A percentile compares a stretch with the other conserved stretches of the same genome.
phyloP scores from a whole-genome alignment of 495 filamentous ascomycete genomes.

The Neurospora discreta region DNA sequence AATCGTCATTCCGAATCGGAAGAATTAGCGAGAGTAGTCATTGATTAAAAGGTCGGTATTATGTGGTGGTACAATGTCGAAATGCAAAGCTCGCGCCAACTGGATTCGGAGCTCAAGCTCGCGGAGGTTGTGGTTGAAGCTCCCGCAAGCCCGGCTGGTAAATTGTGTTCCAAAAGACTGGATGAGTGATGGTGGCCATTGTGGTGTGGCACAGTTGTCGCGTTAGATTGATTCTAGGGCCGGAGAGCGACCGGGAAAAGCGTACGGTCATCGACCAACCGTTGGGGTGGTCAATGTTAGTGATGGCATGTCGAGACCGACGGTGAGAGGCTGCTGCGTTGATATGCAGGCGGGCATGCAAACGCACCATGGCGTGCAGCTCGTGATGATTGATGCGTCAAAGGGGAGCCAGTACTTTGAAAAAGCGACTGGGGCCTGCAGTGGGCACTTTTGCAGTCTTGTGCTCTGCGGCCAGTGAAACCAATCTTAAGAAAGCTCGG shows the following conservation, averaged over 20 bases:
- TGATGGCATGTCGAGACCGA: conserved; percentile 1
- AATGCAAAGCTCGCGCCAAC: not conserved
- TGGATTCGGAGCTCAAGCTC: not conserved
- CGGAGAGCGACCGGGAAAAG: not conserved
- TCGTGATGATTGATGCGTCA: conserved; percentile 1
- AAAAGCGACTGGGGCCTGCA: conserved; percentile 3
- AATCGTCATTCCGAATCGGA: conserved; percentile 8
- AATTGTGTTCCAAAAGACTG: not conserved
- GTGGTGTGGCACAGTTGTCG: not conserved
- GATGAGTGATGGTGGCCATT: not conserved
- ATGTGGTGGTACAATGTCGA: conserved; percentile 17
- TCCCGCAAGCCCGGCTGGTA: not conserved
- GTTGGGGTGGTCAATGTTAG: not conserved
- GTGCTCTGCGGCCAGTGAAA: conserved; percentile 7
- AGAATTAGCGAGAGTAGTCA: conserved; percentile 4
- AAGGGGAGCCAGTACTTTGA: conserved; percentile 11
- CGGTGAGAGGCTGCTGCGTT: conserved; percentile 3
- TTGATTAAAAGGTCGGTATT: conserved; percentile 23
- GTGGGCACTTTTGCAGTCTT: conserved; percentile 8
- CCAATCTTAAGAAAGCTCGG: conserved; percentile 4
- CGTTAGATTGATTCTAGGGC: not conserved
- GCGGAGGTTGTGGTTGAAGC: not conserved
- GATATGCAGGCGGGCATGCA: conserved; percentile 7
- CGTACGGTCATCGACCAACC: not conserved
- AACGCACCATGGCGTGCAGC: conserved; percentile 11